Evolutionary conservation across 2,329 filamentous ascomycete species (phyloP), one percentile per base, ranked within the genome.

Genomic region (Scedosporium boydii): DNA sequence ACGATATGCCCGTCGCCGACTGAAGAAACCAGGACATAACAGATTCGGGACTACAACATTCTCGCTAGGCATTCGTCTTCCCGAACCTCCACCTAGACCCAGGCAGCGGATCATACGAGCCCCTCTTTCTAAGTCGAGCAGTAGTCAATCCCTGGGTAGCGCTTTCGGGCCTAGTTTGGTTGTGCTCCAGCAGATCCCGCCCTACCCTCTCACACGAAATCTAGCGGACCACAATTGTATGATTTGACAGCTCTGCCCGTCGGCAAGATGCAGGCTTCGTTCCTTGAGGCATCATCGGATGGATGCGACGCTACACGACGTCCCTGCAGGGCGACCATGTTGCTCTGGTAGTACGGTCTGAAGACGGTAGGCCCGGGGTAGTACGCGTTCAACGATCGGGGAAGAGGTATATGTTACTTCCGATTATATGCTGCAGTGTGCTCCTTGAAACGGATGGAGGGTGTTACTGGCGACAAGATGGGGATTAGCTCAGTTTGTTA

Each of bases 341-440:
- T 6, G 23, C 51, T 58, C 16, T 7, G 55, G 55, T 41, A 14
- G 34, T 41, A 58, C 55, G 29, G 55, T 58, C 55, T 41, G 27
- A 58, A 38, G n/a, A 58, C 44, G 29, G 29, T 27, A 18, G 26
- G n/a, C 23, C 51, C 14, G 23, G 16, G 21, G 12, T 44, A 29
- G 38, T 48, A 48, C 42, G 23, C 4, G 46, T 41, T 23, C 12
- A n/a, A 51, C 59, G 7, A 34, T 34, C 14, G 9, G 34, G 44
- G 59, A 44, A 27, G 51, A 46, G 59, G 59, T 23, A 41, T 42
- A 34, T 7, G 59, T 60, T 60, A 60, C 59, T 60, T 27, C 59
- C 59, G 59, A 34, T 21, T 44, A n/a, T 5, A 44, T 34, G n/a
- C 59, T 53, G 59, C n/a, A 12, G 44, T 60, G 44, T 53, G 27